Conservation (phyloP, 192 early-diverging fungal genomes). For the Coemansia sp. region DNA sequence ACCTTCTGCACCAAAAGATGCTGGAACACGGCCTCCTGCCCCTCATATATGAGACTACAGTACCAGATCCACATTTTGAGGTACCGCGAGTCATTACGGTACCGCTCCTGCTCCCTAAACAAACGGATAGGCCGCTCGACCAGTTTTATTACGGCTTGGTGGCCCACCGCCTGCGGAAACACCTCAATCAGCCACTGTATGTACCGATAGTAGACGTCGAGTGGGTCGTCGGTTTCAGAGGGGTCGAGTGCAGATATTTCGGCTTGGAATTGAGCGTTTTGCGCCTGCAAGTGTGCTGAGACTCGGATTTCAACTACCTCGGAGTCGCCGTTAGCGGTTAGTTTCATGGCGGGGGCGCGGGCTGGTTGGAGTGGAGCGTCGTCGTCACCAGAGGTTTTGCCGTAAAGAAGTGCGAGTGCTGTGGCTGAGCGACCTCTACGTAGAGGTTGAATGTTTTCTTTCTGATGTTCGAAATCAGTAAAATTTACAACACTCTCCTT, state of each 20-base stretch:
- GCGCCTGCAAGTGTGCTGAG: conserved; percentile 30
- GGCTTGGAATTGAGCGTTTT: conserved; percentile 43
- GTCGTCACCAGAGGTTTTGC: not conserved
- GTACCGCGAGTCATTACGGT: conserved; percentile 65
- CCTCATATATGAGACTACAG: conserved; percentile 49
- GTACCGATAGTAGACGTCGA: conserved; percentile 65
- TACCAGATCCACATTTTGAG: conserved; percentile 65
- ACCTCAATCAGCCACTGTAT: conserved; percentile 65
- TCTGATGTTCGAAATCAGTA: conserved; percentile 67
- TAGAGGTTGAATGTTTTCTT: conserved; percentile 78
- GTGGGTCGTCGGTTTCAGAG: conserved; percentile 54
- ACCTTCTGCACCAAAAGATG: conserved; percentile 75
- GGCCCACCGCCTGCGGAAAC: conserved; percentile 62
- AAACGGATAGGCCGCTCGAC: conserved; percentile 54
- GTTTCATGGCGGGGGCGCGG: not conserved
- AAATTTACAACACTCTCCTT: conserved; percentile 34
- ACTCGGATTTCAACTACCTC: conserved; percentile 6
- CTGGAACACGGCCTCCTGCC: conserved; percentile 73
- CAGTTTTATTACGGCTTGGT: conserved; percentile 57
- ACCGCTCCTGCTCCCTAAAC: conserved; percentile 61
- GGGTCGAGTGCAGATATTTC: conserved; percentile 37
- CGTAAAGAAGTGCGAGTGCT: conserved; percentile 46
- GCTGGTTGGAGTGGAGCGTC: conserved; percentile 17
- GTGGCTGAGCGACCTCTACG: conserved; percentile 68
- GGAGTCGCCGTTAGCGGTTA: not conserved